A percentile compares a stretch with the other conserved stretches of the same genome.
phyloP scores from a whole-genome alignment of 1,284 basidiomycete genomes.

The Vanrija pseudolonga region DNA sequence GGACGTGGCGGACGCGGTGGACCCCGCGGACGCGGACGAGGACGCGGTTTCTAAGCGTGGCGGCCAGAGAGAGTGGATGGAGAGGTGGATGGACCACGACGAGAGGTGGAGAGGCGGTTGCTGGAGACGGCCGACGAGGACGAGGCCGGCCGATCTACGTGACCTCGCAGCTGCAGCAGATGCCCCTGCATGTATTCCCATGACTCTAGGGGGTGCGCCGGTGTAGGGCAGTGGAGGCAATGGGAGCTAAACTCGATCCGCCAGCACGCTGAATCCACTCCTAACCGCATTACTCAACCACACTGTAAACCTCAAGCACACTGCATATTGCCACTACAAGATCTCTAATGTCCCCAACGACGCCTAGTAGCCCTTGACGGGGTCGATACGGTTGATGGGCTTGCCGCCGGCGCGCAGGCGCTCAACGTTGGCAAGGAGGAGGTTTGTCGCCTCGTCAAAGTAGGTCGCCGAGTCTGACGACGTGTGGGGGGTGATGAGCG shows the following conservation, averaged over 20 bases:
- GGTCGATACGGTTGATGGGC: conserved; percentile 42
- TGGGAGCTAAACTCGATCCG: no score
- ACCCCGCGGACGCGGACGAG: conserved; percentile 31
- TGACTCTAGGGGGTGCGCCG: background rate
- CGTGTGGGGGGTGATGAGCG: conserved; percentile 44
- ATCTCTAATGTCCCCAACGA: background rate
- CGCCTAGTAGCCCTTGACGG: conserved; percentile 42
- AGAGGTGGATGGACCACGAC: no score
- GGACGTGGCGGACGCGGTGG: conserved; percentile 34
- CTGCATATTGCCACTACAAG: background rate
- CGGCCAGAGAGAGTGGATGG: no score
- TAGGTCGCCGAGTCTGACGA: conserved; percentile 39
- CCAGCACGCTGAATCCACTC: no score
- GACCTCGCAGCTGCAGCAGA: background rate
- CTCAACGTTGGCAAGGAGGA: conserved; percentile 48
- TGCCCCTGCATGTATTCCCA: background rate
- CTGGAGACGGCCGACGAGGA: no score
- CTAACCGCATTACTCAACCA: background rate
- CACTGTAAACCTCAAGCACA: background rate
- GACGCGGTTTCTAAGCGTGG: conserved; percentile 32
- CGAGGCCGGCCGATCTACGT: background rate
- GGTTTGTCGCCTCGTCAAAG: conserved; percentile 38
- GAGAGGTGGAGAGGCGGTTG: no score
- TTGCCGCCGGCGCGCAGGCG: conserved; percentile 32
- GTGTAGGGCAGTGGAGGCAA: background rate